phyloP scores from a whole-genome alignment of 202 grass and related monocot genomes.

The Schoenoplectus tabernaemontani region DNA sequence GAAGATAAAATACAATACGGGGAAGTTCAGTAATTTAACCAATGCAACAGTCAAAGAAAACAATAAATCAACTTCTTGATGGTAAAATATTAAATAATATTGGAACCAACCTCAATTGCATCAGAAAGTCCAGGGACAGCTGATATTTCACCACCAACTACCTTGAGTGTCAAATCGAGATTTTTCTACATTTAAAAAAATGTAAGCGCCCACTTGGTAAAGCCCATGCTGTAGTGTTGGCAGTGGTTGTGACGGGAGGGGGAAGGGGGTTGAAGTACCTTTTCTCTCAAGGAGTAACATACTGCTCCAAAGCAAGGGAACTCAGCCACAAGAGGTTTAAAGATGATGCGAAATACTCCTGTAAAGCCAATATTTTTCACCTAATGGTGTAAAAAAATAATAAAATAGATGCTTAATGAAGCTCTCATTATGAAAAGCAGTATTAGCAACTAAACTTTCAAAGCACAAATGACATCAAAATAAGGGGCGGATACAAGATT shows the following conservation, averaged over 20 bases:
- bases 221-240: background rate
- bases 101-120: conserved; percentile 78
- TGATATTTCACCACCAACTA: conserved; percentile 87
- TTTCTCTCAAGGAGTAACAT: conserved; percentile 85
- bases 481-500: no score
- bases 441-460: background rate
- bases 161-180: conserved; percentile 85
- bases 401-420: background rate
- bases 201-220: background rate
- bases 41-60: conserved; percentile 18
- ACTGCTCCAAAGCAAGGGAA: conserved; percentile 91
- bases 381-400: conserved; percentile 32
- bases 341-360: conserved; percentile 72
- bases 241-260: no score
- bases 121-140: conserved; percentile 98
- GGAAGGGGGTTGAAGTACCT: no score
- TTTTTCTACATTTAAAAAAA: conserved; percentile 67
- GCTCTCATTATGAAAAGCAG: background rate
- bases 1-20: conserved; percentile 13
- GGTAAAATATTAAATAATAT: background rate
- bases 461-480: background rate
- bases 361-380: conserved; percentile 98
- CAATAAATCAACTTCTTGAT: background rate
- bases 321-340: conserved; percentile 69
- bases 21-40: conserved; percentile 9